Evolutionary conservation across 2,329 filamentous ascomycete genomes (phyloP), one percentile per base, ranked within the genome.

Genomic region (Sarocladium kiliense): DNA sequence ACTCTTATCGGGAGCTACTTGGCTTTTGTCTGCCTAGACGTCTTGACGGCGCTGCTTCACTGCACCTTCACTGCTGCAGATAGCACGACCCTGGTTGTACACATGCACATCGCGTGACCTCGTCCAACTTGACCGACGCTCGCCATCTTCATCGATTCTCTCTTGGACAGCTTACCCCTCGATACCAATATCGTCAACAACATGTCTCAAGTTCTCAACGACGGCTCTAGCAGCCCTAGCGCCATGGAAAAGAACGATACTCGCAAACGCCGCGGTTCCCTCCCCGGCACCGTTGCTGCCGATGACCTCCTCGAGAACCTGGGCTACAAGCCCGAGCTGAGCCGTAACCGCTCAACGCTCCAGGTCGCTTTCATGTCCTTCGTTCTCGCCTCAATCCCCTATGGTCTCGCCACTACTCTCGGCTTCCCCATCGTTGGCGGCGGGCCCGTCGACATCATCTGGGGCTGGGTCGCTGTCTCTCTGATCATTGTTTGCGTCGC

Each of bases 351-450:
- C 55, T 87, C 85, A 44, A 88, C 85, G 2, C 75, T 82, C 60
- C 84, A 87, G 68, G 85, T 88, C 54, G 84, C 84, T 62, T 88
- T 88, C 77, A 88, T 88, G 85, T 87, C 84, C 58, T 90, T 89
- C 65, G 86, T 89, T 61, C 79, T 90, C 54, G 86, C 87, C 49
- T 86, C 86, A 2, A 87, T 89, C 58, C 87, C 87, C 10, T 90
- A 89, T 68, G 87, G 87, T 63, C 76, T 90, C 37, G 80, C 85
- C 44, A 90, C 87, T 1, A 89, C 85, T 7, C 68, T 89, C 61
- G 78, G 77, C 68, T 89, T 88, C 65, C 86, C 87, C 3, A 69
- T 89, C 41, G 73, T 80, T 56, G 82, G 81, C 59, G 86, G 86
- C 57, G 86, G 86, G 2, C 83, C 86, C 7, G 80, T 83, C 57